These are phyloP conservation scores for Mycosphaerella sp. DNA, from an alignment of 2,329 filamentous ascomycete species.

Conservation along the genomic window DNA sequence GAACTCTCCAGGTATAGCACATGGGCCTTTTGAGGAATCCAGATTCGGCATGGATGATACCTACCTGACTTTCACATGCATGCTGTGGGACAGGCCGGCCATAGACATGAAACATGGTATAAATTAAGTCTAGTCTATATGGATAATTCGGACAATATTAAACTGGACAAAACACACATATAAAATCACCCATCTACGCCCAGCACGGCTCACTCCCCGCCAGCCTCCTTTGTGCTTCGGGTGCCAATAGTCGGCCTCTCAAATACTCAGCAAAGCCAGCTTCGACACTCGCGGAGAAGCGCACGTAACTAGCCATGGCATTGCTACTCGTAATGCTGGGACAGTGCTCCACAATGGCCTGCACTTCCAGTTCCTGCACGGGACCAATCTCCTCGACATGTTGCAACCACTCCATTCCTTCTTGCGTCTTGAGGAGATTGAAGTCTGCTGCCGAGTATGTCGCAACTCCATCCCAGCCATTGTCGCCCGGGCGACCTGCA, in stretches of 20 bases:
- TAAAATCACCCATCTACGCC: neutral
- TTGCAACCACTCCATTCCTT: conserved; percentile 53
- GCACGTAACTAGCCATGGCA: conserved; percentile 52
- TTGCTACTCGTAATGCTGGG: conserved; percentile 46
- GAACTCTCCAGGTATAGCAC: too few species aligned
- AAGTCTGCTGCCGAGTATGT: conserved; percentile 45
- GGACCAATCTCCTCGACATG: conserved; percentile 49
- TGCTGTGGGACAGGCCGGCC: too few species aligned
- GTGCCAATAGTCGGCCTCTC: conserved; percentile 21
- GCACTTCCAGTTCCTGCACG: conserved; percentile 47
- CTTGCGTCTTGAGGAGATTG: conserved; percentile 39
- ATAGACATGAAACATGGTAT: too few species aligned
- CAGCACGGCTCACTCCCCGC: neutral
- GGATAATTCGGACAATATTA: too few species aligned
- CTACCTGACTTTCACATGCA: too few species aligned
- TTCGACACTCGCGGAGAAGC: conserved; percentile 56
- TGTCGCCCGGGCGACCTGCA: conserved; percentile 44
- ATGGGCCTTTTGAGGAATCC: too few species aligned
- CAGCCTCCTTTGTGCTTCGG: neutral
- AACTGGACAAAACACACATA: neutral
- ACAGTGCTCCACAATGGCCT: conserved; percentile 50
- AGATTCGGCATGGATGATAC: too few species aligned
- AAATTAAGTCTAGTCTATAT: too few species aligned
- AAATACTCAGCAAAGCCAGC: conserved; percentile 51
- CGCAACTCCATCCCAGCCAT: conserved; percentile 46